Evolutionary conservation across 495 filamentous ascomycete species (phyloP).

Genomic region (Tuber calosporum): DNA sequence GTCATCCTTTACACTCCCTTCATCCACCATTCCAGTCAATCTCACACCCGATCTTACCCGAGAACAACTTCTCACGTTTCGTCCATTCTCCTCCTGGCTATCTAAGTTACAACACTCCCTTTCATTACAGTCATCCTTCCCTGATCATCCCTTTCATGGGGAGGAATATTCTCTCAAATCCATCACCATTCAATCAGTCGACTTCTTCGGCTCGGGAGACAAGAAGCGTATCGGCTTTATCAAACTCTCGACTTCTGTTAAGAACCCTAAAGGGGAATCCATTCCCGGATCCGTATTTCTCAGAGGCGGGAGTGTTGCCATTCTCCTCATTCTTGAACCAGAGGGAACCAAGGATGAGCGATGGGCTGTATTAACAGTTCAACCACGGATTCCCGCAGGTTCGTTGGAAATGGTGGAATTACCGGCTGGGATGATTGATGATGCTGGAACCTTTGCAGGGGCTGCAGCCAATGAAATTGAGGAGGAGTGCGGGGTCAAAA

Average conservation of each 20-base stretch:
- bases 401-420: conserved; percentile 70
- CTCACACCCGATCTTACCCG: conserved; percentile 55
- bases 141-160: conserved; percentile 61
- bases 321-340: conserved; percentile 65
- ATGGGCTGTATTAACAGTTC: conserved; percentile 69
- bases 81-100: conserved; percentile 69
- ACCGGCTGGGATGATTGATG: conserved; percentile 85
- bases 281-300: conserved; percentile 75
- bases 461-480: conserved; percentile 73
- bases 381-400: conserved; percentile 73
- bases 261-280: conserved; percentile 55
- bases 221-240: conserved; percentile 63
- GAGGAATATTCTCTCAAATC: conserved; percentile 62
- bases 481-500: conserved; percentile 67
- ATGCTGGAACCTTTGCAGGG: conserved; percentile 65
- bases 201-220: conserved; percentile 55
- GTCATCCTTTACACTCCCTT: conserved; percentile 31
- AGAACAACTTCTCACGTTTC: conserved; percentile 61
- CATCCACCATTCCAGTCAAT: conserved; percentile 49
- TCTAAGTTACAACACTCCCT: conserved; percentile 60
- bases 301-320: conserved; percentile 71
- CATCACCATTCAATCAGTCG: conserved; percentile 66
- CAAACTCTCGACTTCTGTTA: conserved; percentile 62
- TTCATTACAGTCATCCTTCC: conserved; percentile 50
- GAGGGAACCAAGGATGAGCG: conserved; percentile 51